Conservation (phyloP, 2,329 filamentous ascomycete species). For the Lasiodiplodia theobromae region DNA sequence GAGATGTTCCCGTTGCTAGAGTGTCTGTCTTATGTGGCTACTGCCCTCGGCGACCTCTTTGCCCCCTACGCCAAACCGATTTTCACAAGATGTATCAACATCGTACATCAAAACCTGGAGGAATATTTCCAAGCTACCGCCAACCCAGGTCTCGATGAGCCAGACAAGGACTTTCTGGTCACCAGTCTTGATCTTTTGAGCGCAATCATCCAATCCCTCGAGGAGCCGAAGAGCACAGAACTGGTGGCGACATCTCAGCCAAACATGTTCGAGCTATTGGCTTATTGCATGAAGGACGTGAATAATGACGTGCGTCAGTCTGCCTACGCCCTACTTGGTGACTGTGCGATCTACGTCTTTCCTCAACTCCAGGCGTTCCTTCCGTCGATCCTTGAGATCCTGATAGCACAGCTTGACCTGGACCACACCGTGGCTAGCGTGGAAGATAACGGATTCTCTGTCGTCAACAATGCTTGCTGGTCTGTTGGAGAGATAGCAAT, state of each 20-base stretch:
- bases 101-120: constrained; percentile 91
- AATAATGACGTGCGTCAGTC: constrained; percentile 95
- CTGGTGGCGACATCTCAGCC: constrained; percentile 79
- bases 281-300: constrained; percentile 89
- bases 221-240: constrained; percentile 73
- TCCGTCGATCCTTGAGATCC: constrained; percentile 74
- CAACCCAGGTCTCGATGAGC: constrained; percentile 74
- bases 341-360: constrained; percentile 93
- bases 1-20: constrained; percentile 96
- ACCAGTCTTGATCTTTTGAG: constrained; percentile 94
- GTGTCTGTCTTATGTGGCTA: constrained; percentile 92
- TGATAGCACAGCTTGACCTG: constrained; percentile 88
- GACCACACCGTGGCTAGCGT: constrained; percentile 73
- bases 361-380: constrained; percentile 78
- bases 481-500: constrained; percentile 91
- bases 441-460: constrained; percentile 84
- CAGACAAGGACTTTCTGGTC: constrained; percentile 96
- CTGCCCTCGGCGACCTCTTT: constrained; percentile 82
- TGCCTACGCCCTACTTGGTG: constrained; percentile 90
- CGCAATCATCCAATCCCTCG: constrained; percentile 89
- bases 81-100: constrained; percentile 85
- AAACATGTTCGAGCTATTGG: constrained; percentile 87
- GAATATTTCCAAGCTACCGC: constrained; percentile 74
- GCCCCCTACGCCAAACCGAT: constrained; percentile 85
- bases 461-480: constrained; percentile 99